A percentile compares a stretch with the other conserved stretches of the same genome.
Conservation (phyloP, 2,329 filamentous ascomycete species). For the Sporothrix mexicana region DNA sequence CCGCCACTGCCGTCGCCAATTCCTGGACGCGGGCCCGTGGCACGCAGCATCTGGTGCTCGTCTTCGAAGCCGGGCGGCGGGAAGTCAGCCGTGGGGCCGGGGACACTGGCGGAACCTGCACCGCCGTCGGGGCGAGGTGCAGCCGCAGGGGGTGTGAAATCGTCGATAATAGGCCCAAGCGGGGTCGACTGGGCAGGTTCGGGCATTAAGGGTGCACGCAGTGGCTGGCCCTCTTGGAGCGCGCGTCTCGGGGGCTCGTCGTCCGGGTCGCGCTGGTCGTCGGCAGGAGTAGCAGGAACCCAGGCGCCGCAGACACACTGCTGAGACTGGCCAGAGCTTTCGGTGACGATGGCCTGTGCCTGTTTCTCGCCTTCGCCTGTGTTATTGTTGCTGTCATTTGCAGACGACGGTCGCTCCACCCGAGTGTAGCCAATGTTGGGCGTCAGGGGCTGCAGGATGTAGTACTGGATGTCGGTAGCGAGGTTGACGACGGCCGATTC, state of each 20-base stretch:
- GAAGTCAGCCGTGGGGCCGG: conserved; percentile 59
- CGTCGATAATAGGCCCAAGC: conserved; percentile 10
- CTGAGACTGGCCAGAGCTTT: background rate
- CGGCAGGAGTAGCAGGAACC: background rate
- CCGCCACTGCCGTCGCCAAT: conserved; percentile 36
- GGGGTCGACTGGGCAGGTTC: background rate
- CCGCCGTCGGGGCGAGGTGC: background rate
- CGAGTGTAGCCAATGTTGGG: background rate
- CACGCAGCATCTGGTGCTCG: conserved; percentile 81
- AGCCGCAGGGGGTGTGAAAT: conserved; percentile 1
- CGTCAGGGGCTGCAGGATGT: conserved; percentile 1
- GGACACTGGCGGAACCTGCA: background rate
- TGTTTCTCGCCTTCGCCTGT: background rate
- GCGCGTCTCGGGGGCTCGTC: conserved; percentile 10
- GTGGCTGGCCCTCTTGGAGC: conserved; percentile 16
- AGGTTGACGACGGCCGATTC: background rate
- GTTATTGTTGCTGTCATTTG: too few relatives aligned
- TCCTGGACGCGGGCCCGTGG: conserved; percentile 40
- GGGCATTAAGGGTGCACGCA: background rate
- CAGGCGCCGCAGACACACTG: conserved; percentile 12
- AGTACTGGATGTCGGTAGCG: background rate
- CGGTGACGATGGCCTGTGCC: background rate
- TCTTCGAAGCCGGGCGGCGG: conserved; percentile 92
- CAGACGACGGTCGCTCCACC: background rate
- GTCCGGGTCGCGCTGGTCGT: background rate